phyloP scores from a whole-genome alignment of 495 filamentous ascomycete species.

The Neurospora sp. region DNA sequence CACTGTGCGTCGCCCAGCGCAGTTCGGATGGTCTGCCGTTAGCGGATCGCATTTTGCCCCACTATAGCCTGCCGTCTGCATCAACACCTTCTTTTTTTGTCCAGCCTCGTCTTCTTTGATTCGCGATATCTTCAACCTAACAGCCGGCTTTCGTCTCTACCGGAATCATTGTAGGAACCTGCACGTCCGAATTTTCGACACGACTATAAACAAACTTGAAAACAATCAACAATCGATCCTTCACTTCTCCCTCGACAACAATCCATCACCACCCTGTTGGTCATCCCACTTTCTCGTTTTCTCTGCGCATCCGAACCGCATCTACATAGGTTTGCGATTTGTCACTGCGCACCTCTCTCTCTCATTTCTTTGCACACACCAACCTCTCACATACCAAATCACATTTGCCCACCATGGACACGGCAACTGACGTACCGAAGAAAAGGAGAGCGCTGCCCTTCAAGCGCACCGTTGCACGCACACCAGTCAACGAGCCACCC shows the following conservation, averaged over 20 bases:
- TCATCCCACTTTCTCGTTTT: background rate
- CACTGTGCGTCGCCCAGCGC: background rate
- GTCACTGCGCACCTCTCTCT: background rate
- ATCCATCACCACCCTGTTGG: background rate
- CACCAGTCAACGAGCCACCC: background rate
- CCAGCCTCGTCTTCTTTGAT: background rate
- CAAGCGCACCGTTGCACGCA: conserved; percentile 48
- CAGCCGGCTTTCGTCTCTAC: background rate
- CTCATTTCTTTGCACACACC: background rate
- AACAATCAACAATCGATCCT: background rate
- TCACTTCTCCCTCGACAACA: background rate
- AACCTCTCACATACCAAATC: background rate
- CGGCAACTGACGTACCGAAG: conserved; percentile 7
- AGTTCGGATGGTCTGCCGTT: background rate
- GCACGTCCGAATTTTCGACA: background rate
- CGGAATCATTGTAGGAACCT: background rate
- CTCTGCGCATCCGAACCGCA: background rate
- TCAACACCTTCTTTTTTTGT: background rate
- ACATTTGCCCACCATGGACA: conserved; percentile 7
- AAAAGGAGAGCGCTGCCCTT: conserved; percentile 58
- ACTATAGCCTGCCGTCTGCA: background rate
- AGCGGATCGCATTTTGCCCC: background rate
- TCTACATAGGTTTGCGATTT: background rate
- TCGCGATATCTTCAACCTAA: background rate
- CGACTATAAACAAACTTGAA: background rate